Conservation (phyloP, 768 basidiomycete species). For the Lactifluus echinatus region DNA sequence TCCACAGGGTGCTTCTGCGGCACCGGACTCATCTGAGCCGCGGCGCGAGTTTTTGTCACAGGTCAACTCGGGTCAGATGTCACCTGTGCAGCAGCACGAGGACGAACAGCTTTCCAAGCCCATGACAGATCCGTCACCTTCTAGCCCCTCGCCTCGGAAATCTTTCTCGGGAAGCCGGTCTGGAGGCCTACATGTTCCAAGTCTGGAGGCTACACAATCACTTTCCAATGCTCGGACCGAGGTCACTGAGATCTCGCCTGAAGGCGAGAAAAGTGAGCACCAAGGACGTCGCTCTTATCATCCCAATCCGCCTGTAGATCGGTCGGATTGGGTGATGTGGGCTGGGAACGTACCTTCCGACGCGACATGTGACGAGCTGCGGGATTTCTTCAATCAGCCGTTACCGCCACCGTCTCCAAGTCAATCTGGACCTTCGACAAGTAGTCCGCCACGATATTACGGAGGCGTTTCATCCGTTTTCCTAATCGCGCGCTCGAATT, state of each 20-base stretch:
- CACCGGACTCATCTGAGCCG: slow-evolving; percentile 24
- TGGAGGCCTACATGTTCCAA: not conserved
- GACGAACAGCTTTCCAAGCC: not conserved
- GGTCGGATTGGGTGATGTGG: slow-evolving; percentile 96
- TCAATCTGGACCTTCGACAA: slow-evolving; percentile 5
- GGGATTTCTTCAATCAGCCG: slow-evolving; percentile 64
- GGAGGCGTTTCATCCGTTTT: slow-evolving; percentile 79
- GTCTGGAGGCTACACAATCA: not conserved
- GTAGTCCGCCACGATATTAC: slow-evolving; percentile 17
- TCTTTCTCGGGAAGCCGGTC: not conserved
- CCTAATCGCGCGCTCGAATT: slow-evolving; percentile 89
- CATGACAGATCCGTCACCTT: not conserved
- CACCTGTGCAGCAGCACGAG: not conserved
- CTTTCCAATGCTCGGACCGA: not conserved
- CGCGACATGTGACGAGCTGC: slow-evolving; percentile 76
- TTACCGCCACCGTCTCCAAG: slow-evolving; percentile 15
- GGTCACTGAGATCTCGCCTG: slow-evolving; percentile 1
- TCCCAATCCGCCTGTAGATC: slow-evolving; percentile 60
- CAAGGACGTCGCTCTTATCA: slow-evolving; percentile 49
- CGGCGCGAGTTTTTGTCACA: slow-evolving; percentile 28
- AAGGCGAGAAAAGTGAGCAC: not conserved
- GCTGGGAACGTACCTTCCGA: slow-evolving; percentile 85
- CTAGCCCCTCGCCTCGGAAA: not conserved
- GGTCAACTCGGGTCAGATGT: slow-evolving; percentile 29
- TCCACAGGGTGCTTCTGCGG: slow-evolving; percentile 16